These are phyloP conservation scores for Yamadazyma buinensis DNA, from an alignment of 1,139 yeast species.

Conservation along the genomic window DNA sequence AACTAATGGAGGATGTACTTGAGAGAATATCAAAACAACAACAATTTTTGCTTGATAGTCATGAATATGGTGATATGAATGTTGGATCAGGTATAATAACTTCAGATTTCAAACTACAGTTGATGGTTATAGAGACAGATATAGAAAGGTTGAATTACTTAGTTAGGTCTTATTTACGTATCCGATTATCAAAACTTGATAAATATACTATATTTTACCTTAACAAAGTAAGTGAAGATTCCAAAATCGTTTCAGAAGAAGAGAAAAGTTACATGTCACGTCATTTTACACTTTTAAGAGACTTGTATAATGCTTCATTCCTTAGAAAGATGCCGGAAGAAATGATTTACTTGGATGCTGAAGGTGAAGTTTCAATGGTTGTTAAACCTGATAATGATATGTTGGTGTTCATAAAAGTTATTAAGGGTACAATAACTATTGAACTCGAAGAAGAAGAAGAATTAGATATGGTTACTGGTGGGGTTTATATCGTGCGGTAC, in stretches of 20 bases:
- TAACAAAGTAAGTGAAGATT: conserved; percentile 15
- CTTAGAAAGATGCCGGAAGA: conserved; percentile 63
- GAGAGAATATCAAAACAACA: conserved; percentile 63
- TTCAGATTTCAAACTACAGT: conserved; percentile 71
- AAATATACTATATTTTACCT: conserved; percentile 56
- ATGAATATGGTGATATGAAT: conserved; percentile 45
- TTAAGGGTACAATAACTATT: conserved; percentile 22
- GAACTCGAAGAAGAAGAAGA: conserved; percentile 54
- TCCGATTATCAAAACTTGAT: conserved; percentile 74
- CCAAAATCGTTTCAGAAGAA: conserved; percentile 43
- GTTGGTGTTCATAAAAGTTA: conserved; percentile 72
- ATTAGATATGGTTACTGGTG: conserved; percentile 60
- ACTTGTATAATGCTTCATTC: conserved; percentile 66
- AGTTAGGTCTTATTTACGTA: conserved; percentile 72
- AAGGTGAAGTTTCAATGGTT: conserved; percentile 77
- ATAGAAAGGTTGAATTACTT: conserved; percentile 82
- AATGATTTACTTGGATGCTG: conserved; percentile 66
- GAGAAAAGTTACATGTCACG: conserved; percentile 60
- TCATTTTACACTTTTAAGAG: conserved; percentile 63
- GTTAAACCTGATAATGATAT: conserved; percentile 69
- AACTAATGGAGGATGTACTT: conserved; percentile 55
- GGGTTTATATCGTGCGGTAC: conserved; percentile 76
- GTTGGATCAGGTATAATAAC: conserved; percentile 35
- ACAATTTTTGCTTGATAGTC: conserved; percentile 64
- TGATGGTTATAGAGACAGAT: conserved; percentile 87